Evolutionary conservation across 2,329 filamentous ascomycete species (phyloP).

Genomic region (Epicoccum sorghinum): DNA sequence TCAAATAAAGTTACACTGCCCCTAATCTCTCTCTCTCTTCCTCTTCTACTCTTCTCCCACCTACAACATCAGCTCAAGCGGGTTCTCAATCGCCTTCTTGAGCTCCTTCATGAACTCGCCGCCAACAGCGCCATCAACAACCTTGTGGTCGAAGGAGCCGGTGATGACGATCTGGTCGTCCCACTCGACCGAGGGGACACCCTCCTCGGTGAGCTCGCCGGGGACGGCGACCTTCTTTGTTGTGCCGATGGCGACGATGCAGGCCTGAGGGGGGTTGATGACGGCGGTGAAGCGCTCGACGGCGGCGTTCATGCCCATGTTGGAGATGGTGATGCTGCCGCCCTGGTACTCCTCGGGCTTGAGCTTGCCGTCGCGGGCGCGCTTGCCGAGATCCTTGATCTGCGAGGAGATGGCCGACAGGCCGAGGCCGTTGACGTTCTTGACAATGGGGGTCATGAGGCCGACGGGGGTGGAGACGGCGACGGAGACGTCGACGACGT

Average conservation of each 20-base stretch:
- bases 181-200: slow-evolving; percentile 76
- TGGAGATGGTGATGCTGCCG: slow-evolving; percentile 98
- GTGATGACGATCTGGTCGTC: slow-evolving; percentile 97
- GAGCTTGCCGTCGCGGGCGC: slow-evolving; percentile 94
- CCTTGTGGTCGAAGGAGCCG: slow-evolving; percentile 98
- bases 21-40: not conserved
- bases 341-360: slow-evolving; percentile 99
- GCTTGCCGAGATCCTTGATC: slow-evolving; percentile 97
- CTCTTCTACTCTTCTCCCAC: not conserved
- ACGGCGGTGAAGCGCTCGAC: slow-evolving; percentile 97
- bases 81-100: slow-evolving; percentile 98
- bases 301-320: slow-evolving; percentile 99
- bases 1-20: slow-evolving; percentile 5
- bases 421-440: slow-evolving; percentile 83
- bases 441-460: slow-evolving; percentile 97
- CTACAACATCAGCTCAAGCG: slow-evolving; percentile 89
- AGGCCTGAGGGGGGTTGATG: slow-evolving; percentile 97
- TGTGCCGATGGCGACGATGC: slow-evolving; percentile 92
- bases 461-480: slow-evolving; percentile 91
- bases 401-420: slow-evolving; percentile 85
- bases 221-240: slow-evolving; percentile 94
- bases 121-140: slow-evolving; percentile 93
- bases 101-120: slow-evolving; percentile 96
- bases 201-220: slow-evolving; percentile 77
- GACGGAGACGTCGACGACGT: slow-evolving; percentile 91